These are phyloP conservation scores for Hypericum androsaemum DNA, from an alignment of 345 rosid genomes.

Conservation along the genomic window DNA sequence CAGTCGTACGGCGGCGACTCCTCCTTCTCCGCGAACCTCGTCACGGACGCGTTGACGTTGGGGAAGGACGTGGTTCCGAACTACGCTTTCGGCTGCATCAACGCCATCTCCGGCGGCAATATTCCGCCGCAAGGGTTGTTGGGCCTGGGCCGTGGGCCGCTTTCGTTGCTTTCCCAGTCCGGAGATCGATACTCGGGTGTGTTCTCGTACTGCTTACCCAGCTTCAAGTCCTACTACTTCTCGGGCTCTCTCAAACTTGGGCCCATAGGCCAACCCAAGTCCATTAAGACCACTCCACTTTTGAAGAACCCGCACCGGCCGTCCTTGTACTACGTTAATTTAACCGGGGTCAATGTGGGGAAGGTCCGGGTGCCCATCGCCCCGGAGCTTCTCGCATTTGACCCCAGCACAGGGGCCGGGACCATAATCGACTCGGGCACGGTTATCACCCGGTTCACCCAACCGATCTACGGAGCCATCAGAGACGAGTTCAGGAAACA, in stretches of 20 bases:
- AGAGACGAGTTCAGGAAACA: conserved; percentile 75
- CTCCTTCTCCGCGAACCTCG: conserved; percentile 53
- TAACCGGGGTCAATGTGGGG: conserved; percentile 75
- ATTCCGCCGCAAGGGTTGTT: conserved; percentile 73
- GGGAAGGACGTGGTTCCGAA: conserved; percentile 38
- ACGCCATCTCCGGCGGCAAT: conserved; percentile 41
- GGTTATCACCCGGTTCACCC: conserved; percentile 66
- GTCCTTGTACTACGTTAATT: conserved; percentile 72
- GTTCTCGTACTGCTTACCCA: conserved; percentile 80
- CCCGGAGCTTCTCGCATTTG: conserved; percentile 31
- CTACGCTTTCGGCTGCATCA: conserved; percentile 61
- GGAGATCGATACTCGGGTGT: conserved; percentile 54
- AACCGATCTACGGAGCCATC: conserved; percentile 46
- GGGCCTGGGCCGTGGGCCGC: conserved; percentile 80
- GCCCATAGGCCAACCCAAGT: conserved; percentile 53
- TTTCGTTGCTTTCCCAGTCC: conserved; percentile 58
- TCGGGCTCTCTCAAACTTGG: conserved; percentile 82
- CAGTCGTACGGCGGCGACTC: conserved; percentile 84
- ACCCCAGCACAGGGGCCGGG: conserved; percentile 64
- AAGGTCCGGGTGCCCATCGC: conserved; percentile 36
- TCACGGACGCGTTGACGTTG: conserved; percentile 44
- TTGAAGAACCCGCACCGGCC: conserved; percentile 64
- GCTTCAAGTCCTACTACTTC: conserved; percentile 67
- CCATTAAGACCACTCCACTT: conserved; percentile 56
- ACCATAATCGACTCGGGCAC: conserved; percentile 85